Base-by-base conservation (phyloP, 345 rosid species). In the Isatis tinctoria region DNA sequence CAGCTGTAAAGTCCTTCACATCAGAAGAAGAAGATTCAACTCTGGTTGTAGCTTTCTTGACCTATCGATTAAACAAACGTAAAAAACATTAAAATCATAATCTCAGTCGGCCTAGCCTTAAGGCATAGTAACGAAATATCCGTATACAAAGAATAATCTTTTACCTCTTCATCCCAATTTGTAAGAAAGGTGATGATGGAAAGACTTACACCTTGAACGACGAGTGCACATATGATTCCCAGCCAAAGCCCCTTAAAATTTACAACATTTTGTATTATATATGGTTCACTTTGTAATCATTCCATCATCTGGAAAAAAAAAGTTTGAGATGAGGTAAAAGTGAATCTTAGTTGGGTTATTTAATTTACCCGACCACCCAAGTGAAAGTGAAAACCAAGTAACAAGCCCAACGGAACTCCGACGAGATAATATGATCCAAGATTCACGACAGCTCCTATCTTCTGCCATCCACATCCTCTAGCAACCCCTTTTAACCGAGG, bases 391-490 rank as follows among this genome's bases (percentile, higher is more conserved):
- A 85, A 85, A 60, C 82, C 83, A 40, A 85, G 69, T 40, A 81
- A n/a, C 41, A 81, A 28, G 36, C 85, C 81, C 4, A 59, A 65
- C 1, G 86, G 85, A 74, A 85, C 71, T 36, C 88, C 88, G 4
- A 83, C 69, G 10, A 83, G 53, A 70, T 85, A 81, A 63, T 78
- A 85, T 18, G 85, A 77, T 53, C 84, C 88, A 33, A 85, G 75
- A 40, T 82, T 83, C 44, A 81, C 70, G 8, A 44, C 66, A 4
- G 86, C 85, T 17, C 86, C 88, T 40, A 80, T 53, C 80, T 78
- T 79, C 58, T 85, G 86, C 86, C 86, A 83, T 61, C 88, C 88
- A 52, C 86, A 83, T 26, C 85, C 88, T 79, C 88, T 85, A 40
- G 83, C 86, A 65, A 71, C 73, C 47, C 88, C 88, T 85, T 67